A percentile compares a stretch with the other conserved stretches of the same genome.
phyloP scores from a whole-genome alignment of 208 protist species.

The Naegleria fowleri region DNA sequence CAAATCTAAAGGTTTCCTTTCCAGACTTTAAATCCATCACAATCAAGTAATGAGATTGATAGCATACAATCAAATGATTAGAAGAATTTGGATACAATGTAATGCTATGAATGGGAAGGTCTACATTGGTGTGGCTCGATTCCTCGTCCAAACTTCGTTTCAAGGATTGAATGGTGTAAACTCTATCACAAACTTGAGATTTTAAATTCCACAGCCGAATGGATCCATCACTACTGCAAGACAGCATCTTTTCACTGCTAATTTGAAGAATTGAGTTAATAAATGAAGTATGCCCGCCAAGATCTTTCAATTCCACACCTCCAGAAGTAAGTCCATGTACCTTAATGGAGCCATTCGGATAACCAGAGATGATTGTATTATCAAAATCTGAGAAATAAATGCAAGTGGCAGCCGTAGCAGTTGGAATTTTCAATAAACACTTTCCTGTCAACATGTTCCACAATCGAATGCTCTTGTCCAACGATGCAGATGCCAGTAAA shows the following conservation, averaged over 20 bases:
- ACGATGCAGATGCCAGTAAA: neutral
- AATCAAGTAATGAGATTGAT: neutral
- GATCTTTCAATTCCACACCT: neutral
- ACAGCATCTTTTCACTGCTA: neutral
- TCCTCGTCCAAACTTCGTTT: neutral
- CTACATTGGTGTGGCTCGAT: neutral
- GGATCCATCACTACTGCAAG: neutral
- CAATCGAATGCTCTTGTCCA: neutral
- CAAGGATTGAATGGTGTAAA: neutral
- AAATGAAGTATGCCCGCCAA: neutral
- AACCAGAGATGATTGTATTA: neutral
- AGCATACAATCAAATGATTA: neutral
- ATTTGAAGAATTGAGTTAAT: neutral
- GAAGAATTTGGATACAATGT: neutral
- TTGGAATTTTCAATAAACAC: neutral
- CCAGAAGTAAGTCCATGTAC: neutral
- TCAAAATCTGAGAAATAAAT: neutral
- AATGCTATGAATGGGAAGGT: neutral
- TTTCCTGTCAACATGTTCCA: neutral
- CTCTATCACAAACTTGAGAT: neutral
- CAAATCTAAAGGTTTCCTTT: neutral
- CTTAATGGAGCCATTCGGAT: neutral
- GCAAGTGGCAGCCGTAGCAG: neutral
- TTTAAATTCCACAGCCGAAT: neutral
- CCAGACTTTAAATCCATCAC: neutral